Base-by-base conservation (phyloP, 495 filamentous ascomycete species). In the Penicillium steckii region DNA sequence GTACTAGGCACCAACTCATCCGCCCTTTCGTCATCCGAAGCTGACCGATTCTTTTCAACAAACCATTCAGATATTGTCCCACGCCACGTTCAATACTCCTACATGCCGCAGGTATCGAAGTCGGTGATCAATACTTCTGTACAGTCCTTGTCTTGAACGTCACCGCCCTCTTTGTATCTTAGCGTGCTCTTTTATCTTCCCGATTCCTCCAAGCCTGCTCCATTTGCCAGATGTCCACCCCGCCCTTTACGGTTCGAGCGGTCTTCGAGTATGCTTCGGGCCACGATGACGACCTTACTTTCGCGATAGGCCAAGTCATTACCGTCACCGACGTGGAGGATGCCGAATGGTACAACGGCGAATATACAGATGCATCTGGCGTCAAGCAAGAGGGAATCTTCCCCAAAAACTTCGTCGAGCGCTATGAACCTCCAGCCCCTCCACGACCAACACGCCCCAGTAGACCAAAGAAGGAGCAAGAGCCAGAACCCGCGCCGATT, bases 321-420 rank as follows among this genome's bases (percentile, higher is more conserved):
- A 95, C 88, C 33, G 94, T 98, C 42, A 96, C 89, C 18, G 91
- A 87, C 21, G 83, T 86, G 69, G 94, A 97, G 62, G 95, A 95
- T 66, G 85, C 78, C 40, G 94, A 97, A 59, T 98, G 94, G 94
- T 98, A 96, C 67, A 83, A 79, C 51, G 94, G 94, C 44, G 88
- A 95, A 71, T 97, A 96, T 64, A 76, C 84, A 49, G 89, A 95
- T 66, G 81, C 79, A 41, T 63, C 70, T 19, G 93, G 91, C 7
- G 68, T 60, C 44, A 91, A 87, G 61, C 80, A 84, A 56, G 88
- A 96, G 64, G 94, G 94, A 27, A 88, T 98, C 50, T 98, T 98
- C 73, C 94, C 94, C 12, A 87, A 84, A 63, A 98, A 97, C 72
- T 98, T 98, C 60, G 95, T 98, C 46, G 93, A 98, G 69, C 85